phyloP scores from a whole-genome alignment of 2,329 filamentous ascomycete genomes.

The Ophiostoma sp. region DNA sequence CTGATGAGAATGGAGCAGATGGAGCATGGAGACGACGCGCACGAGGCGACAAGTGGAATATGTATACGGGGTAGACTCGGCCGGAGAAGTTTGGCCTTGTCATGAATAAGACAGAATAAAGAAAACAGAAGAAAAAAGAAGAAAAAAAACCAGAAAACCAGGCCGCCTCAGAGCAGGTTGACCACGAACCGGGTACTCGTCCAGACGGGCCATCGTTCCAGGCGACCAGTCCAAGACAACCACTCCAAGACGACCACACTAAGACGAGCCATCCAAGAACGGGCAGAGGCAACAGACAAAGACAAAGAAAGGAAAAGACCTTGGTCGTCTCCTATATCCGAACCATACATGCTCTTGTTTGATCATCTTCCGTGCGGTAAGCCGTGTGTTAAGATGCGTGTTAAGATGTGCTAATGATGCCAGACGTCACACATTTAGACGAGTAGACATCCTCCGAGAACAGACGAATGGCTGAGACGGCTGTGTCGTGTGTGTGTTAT shows the following conservation, averaged over 20 bases:
- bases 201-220: background rate
- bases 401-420: background rate
- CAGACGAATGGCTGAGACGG: background rate
- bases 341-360: background rate
- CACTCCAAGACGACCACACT: too few species aligned
- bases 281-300: too few species aligned
- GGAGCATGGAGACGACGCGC: background rate
- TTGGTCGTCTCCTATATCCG: background rate
- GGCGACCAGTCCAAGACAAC: background rate
- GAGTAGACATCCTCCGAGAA: background rate
- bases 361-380: background rate
- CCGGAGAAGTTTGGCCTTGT: background rate
- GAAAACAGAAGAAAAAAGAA: too few species aligned
- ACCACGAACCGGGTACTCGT: background rate
- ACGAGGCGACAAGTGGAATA: background rate
- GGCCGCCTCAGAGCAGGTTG: background rate
- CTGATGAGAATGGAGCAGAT: background rate
- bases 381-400: background rate
- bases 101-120: background rate
- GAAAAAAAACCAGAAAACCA: background rate
- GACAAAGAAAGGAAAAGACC: background rate
- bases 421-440: background rate
- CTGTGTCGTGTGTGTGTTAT: conserved; percentile 9
- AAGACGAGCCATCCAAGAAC: background rate
- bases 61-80: background rate